These are phyloP conservation scores for Leishmania gerbilli DNA, from an alignment of 208 protist genomes.

Conservation along the genomic window DNA sequence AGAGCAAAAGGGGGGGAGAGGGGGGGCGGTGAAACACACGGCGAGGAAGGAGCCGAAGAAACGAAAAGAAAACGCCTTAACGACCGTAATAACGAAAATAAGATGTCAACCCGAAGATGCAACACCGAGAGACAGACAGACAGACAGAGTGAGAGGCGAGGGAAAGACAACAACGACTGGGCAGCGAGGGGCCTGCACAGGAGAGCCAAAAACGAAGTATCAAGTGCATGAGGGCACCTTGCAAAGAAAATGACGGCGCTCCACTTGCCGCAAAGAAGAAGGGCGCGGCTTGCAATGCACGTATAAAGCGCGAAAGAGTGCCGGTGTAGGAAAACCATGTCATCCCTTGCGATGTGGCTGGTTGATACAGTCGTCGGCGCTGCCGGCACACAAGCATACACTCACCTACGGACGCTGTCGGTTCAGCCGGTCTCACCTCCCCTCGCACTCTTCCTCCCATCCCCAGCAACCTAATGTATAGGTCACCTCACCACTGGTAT, in stretches of 20 bases:
- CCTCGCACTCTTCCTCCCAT: not conserved
- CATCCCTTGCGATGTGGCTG: not conserved
- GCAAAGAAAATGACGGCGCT: not conserved
- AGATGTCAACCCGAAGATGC: not conserved
- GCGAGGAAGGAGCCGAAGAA: too few species aligned
- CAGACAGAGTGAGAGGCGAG: not conserved
- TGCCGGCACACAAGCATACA: not conserved
- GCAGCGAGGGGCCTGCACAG: not conserved
- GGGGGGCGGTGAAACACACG: not conserved
- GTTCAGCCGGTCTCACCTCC: not conserved
- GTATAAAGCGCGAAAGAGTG: not conserved
- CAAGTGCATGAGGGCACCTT: not conserved
- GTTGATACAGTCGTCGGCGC: not conserved
- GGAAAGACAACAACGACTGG: not conserved
- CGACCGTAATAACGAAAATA: not conserved
- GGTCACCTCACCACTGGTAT: not conserved
- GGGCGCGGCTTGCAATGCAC: not conserved
- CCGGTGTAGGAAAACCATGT: not conserved
- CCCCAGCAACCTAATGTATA: not conserved
- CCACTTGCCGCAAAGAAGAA: not conserved
- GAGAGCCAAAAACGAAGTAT: not conserved
- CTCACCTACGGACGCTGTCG: not conserved
- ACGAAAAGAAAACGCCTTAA: slow-evolving; percentile 5
- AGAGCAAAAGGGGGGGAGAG: not conserved
- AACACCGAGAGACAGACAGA: not conserved